phyloP scores from a whole-genome alignment of 2,329 filamentous ascomycete species.

The Allantophomopsis lycopodina region DNA sequence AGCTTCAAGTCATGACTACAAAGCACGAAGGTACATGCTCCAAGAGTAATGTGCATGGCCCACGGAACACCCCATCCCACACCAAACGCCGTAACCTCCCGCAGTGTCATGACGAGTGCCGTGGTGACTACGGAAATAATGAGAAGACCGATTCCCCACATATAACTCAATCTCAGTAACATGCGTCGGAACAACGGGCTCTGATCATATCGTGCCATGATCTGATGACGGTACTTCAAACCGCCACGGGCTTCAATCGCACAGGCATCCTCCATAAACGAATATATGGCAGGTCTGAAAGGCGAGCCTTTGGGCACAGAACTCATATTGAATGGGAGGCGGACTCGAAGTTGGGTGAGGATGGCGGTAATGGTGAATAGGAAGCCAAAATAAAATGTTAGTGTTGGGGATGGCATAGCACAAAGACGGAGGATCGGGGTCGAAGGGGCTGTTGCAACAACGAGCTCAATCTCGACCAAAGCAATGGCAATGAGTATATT shows the following conservation, averaged over 20 bases:
- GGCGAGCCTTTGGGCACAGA: constrained; percentile 11
- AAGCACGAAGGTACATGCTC: no score
- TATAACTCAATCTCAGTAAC: constrained; percentile 12
- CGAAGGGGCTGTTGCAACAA: constrained; percentile 9
- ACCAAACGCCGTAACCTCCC: constrained; percentile 10
- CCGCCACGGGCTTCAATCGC: constrained; percentile 13
- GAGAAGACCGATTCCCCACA: constrained; percentile 16
- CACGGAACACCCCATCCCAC: constrained; percentile 15
- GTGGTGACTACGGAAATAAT: constrained; percentile 11
- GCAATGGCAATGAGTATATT: constrained; percentile 11
- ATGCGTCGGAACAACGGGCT: constrained; percentile 12
- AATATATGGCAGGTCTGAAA: constrained; percentile 11
- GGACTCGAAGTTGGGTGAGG: constrained; percentile 7
- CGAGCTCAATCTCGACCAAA: constrained; percentile 13
- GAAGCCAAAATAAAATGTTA: constrained; percentile 12
- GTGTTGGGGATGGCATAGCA: constrained; percentile 13
- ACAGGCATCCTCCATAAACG: constrained; percentile 12
- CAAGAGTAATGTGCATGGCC: constrained; percentile 2
- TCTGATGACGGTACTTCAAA: constrained; percentile 9
- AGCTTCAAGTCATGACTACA: constrained; percentile 3
- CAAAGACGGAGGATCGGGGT: constrained; percentile 12
- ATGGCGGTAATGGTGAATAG: constrained; percentile 8
- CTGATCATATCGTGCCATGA: constrained; percentile 13
- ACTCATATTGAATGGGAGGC: constrained; percentile 14
- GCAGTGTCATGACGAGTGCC: constrained; percentile 11